A percentile compares a stretch with the other conserved stretches of the same genome.
phyloP scores from a whole-genome alignment of 2,329 filamentous ascomycete genomes.

The Eurotiales sp. region DNA sequence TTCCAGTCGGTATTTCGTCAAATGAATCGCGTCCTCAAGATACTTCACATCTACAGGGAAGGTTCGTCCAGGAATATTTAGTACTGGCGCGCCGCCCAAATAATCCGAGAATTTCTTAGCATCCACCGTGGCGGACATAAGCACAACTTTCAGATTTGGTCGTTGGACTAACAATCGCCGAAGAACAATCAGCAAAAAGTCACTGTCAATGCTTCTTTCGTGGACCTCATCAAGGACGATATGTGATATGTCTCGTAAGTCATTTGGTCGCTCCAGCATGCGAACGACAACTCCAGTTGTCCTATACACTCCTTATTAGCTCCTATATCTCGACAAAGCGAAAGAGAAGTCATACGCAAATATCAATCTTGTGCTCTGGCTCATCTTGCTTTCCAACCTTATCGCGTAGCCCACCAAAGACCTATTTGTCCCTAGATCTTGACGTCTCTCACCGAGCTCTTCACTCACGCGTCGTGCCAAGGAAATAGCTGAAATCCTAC shows the following conservation, averaged over 20 bases:
- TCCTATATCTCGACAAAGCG: background rate
- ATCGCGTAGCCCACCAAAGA: conserved; percentile 95
- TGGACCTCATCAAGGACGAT: conserved; percentile 97
- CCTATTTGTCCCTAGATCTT: conserved; percentile 73
- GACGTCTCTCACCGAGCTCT: conserved; percentile 80
- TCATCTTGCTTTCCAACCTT: conserved; percentile 81
- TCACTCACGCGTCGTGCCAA: conserved; percentile 89
- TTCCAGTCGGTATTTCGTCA: conserved; percentile 71
- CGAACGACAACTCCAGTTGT: conserved; percentile 87
- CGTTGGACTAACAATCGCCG: conserved; percentile 73
- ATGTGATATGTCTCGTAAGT: conserved; percentile 86
- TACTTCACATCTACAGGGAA: conserved; percentile 87
- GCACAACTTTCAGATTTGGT: conserved; percentile 81
- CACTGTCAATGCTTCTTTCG: conserved; percentile 92
- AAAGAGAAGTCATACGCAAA: conserved; percentile 63
- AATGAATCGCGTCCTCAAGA: conserved; percentile 86
- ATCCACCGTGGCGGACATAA: conserved; percentile 98
- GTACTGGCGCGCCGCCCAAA: conserved; percentile 75
- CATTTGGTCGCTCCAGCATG: conserved; percentile 87
- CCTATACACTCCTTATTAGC: conserved; percentile 24
- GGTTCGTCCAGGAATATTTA: conserved; percentile 88
- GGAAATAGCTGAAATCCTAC: conserved; percentile 93
- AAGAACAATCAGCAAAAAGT: conserved; percentile 89
- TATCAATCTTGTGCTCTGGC: conserved; percentile 75
- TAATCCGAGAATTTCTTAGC: conserved; percentile 88